Percentiles rank a stretch among this genome's conserved stretches.
phyloP scores from a whole-genome alignment of 345 rosid species.

The Orychophragmus violaceus region DNA sequence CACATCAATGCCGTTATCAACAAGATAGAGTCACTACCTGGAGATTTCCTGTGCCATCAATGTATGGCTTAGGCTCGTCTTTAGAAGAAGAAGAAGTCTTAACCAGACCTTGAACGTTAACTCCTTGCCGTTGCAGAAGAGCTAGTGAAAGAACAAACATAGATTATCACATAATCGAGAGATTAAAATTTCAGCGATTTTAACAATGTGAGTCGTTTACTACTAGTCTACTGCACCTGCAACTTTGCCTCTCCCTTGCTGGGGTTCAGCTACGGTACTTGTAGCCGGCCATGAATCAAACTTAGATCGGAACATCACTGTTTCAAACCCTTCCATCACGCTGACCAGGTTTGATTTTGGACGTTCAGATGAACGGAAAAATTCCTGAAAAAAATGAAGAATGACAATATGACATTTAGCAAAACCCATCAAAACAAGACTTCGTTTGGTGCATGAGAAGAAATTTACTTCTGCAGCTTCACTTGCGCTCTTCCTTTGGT shows the following conservation, averaged over 20 bases:
- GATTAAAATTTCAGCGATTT: background rate
- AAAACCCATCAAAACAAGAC: slow-evolving; percentile 1
- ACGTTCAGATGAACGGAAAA: slow-evolving; percentile 46
- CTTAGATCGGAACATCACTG: slow-evolving; percentile 80
- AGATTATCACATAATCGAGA: background rate
- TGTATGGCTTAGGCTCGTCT: slow-evolving; percentile 79
- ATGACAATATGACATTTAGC: background rate
- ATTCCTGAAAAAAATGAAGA: slow-evolving; percentile 43
- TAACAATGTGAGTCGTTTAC: background rate
- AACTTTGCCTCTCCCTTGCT: slow-evolving; percentile 98
- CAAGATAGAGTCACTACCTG: slow-evolving; percentile 46
- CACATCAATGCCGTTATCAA: slow-evolving; percentile 2
- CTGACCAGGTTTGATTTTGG: slow-evolving; percentile 64
- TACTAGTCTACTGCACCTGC: slow-evolving; percentile 56
- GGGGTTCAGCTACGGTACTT: slow-evolving; percentile 57
- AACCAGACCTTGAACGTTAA: slow-evolving; percentile 81
- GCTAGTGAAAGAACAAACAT: slow-evolving; percentile 34
- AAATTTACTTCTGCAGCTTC: slow-evolving; percentile 68
- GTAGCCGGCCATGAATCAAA: slow-evolving; percentile 87
- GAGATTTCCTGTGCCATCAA: slow-evolving; percentile 91
- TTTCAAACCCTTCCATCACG: slow-evolving; percentile 95
- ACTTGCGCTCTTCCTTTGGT: slow-evolving; percentile 80
- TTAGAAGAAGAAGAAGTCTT: slow-evolving; percentile 63
- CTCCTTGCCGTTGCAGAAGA: slow-evolving; percentile 86
- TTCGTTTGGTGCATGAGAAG: background rate